A percentile compares a stretch with the other conserved stretches of the same genome.
These are phyloP conservation scores for Alternaria postmessia DNA, from an alignment of 2,329 filamentous ascomycete species.

Conservation along the genomic window DNA sequence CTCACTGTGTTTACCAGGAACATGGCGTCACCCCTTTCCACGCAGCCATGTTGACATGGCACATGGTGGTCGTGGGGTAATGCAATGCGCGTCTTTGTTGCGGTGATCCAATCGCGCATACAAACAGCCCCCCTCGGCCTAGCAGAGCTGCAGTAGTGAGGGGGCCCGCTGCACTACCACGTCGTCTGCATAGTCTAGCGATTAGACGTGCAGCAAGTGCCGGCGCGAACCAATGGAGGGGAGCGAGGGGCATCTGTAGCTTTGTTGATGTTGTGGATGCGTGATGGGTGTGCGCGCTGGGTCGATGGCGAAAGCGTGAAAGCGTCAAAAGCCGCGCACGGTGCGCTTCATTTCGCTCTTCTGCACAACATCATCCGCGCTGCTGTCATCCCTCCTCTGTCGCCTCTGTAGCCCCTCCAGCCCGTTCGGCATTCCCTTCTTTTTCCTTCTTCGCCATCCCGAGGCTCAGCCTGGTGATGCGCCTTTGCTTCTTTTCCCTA, in stretches of 20 bases:
- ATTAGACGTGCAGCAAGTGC: constrained; percentile 17
- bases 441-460: constrained; percentile 36
- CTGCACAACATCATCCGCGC: constrained; percentile 41
- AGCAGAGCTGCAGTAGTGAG: constrained; percentile 15
- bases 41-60: background rate
- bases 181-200: constrained; percentile 24
- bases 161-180: constrained; percentile 26
- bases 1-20: background rate
- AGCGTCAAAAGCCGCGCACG: constrained; percentile 16
- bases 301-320: constrained; percentile 12
- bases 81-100: constrained; percentile 12
- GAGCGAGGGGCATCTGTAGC: constrained; percentile 5
- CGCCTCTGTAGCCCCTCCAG: constrained; percentile 30
- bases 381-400: constrained; percentile 29
- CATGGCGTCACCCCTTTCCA: background rate
- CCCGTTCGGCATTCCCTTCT: constrained; percentile 37
- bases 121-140: constrained; percentile 24
- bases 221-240: constrained; percentile 17
- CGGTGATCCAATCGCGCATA: constrained; percentile 27
- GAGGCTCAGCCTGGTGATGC: constrained; percentile 45
- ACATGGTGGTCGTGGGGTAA: constrained; percentile 12
- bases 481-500: constrained; percentile 33
- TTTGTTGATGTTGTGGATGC: constrained; percentile 29
- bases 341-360: constrained; percentile 19
- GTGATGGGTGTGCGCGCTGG: constrained; percentile 8